Base-by-base conservation (phyloP, 805 yeast genomes). In the Candida hispaniensis region DNA sequence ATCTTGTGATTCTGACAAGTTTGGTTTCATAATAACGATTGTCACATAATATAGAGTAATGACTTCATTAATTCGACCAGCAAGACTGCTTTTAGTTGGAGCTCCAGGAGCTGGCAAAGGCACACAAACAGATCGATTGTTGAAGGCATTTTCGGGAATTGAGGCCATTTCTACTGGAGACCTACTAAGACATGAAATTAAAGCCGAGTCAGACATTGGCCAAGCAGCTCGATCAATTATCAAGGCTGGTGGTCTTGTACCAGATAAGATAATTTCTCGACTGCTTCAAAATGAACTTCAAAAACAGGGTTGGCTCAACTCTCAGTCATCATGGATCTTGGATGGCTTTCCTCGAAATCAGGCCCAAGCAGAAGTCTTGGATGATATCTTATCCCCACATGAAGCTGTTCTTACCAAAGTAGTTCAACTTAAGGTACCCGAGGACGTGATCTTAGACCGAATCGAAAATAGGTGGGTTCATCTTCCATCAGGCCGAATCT, bases 31-130 rank as follows among this genome's bases (percentile, higher is more conserved):
- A n/a, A n/a, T n/a, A n/a, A n/a, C n/a, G n/a, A n/a, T n/a, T n/a
- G n/a, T n/a, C n/a, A n/a, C n/a, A n/a, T n/a, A n/a, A 5, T 18
- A 14, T 26, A 30, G 27, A 32, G 16, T 17, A 19, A 17, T 28
- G 17, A 26, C 30, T 6, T 19, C 38, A 9, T 30, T 34, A n/a
- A 19, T 26, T n/a, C 18, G 45, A 23, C 49, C 52, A 7, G 23
- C 49, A n/a, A 38, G 95, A 47, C 56, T 83, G 22, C 63, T 86
- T 16, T 61, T 86, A 6, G 59, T 88, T 15, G 96, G 96, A 3
- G 94, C 96, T 0, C 97, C 97, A 1, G 97, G 97, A 0, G 69
- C 94, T 1, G 97, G 97, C 1, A 86, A 86, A 52, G 96, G 96
- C 2, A 86, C 97, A 0, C 80, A 79, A 45, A 79, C 94, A 0